Percentiles rank a stretch among this genome's conserved stretches.
Evolutionary conservation across 2,329 filamentous ascomycete genomes (phyloP).

Genomic region (Colletotrichum sp.): DNA sequence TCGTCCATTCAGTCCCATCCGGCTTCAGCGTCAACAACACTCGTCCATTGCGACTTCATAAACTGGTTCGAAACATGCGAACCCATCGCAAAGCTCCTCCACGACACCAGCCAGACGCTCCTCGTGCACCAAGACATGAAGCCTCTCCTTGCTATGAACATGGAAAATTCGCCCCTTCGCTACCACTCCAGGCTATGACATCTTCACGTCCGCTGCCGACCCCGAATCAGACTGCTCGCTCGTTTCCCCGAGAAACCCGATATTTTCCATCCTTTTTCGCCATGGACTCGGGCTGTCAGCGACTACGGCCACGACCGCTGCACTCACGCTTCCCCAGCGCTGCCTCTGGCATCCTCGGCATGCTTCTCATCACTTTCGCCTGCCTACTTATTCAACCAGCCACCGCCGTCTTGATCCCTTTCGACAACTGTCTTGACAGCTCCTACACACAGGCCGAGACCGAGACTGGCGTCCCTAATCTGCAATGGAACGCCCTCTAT

Average conservation of each 20-base stretch:
- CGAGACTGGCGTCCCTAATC: conserved; percentile 39
- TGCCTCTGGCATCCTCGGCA: conserved; percentile 11
- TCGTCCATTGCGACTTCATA: background rate
- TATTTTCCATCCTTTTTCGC: background rate
- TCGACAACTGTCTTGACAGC: conserved; percentile 81
- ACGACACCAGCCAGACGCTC: conserved; percentile 1
- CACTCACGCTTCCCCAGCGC: background rate
- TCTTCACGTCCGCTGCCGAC: conserved; percentile 8
- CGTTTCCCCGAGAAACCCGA: background rate
- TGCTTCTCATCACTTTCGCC: conserved; percentile 42
- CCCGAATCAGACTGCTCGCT: conserved; percentile 3
- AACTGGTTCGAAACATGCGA: conserved; percentile 17
- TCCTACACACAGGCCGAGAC: conserved; percentile 54
- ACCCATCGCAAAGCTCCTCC: conserved; percentile 4
- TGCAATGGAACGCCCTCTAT: conserved; percentile 82
- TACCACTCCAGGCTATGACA: conserved; percentile 18
- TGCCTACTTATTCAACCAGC: conserved; percentile 46
- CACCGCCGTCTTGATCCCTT: conserved; percentile 72
- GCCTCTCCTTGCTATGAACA: background rate
- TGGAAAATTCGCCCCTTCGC: conserved; percentile 18
- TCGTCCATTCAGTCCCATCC: background rate
- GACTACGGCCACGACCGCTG: background rate
- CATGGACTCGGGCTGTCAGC: background rate
- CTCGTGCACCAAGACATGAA: conserved; percentile 16
- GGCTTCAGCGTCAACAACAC: background rate